Conservation (phyloP, 164 flowering plant genomes). For the Chimonanthus praecox region DNA sequence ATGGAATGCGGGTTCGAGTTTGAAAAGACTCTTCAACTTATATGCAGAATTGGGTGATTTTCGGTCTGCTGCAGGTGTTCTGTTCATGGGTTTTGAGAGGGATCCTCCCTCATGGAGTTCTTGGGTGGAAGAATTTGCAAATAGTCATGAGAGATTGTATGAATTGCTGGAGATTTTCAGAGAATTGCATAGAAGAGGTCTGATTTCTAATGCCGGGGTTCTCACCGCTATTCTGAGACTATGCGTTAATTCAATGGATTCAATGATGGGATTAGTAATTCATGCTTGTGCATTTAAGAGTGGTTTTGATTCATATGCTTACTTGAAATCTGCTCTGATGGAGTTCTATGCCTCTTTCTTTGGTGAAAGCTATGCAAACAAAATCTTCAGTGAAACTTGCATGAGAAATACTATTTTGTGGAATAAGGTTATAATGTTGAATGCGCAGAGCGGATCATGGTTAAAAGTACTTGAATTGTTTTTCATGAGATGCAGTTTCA, state of each 20-base stretch:
- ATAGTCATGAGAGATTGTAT: constrained; percentile 25
- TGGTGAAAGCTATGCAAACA: constrained; percentile 32
- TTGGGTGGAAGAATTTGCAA: constrained; percentile 35
- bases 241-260: constrained; percentile 28
- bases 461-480: constrained; percentile 30
- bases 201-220: constrained; percentile 22
- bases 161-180: constrained; percentile 39
- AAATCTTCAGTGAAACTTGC: constrained; percentile 36
- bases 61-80: constrained; percentile 37
- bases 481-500: constrained; percentile 52
- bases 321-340: constrained; percentile 47
- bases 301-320: constrained; percentile 40
- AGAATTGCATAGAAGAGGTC: constrained; percentile 43
- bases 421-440: constrained; percentile 42
- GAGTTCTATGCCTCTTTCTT: constrained; percentile 45
- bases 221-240: constrained; percentile 29
- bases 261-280: constrained; percentile 41
- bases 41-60: constrained; percentile 47
- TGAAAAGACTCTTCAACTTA: constrained; percentile 25
- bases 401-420: constrained; percentile 27
- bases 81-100: constrained; percentile 31
- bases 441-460: constrained; percentile 30
- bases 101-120: constrained; percentile 28
- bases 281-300: constrained; percentile 54
- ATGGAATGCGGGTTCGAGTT: constrained; percentile 8